A percentile compares a stretch with the other conserved stretches of the same genome.
These are phyloP conservation scores for Artemisia tridentata DNA, from an alignment of 129 eudicot species.

Conservation along the genomic window DNA sequence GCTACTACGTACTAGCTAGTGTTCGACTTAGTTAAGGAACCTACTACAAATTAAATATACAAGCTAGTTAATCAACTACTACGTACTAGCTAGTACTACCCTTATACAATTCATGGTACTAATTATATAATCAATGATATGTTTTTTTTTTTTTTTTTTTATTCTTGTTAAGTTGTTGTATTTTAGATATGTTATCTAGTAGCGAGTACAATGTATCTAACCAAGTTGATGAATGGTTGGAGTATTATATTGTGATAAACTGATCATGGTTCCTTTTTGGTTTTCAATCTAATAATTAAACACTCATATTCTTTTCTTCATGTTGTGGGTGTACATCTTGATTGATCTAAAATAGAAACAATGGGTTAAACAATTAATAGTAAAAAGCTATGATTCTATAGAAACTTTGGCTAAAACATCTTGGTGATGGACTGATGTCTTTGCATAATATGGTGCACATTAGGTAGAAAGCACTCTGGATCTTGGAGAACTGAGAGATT, in stretches of 20 bases:
- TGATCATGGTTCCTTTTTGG: background rate
- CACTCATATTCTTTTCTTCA: background rate
- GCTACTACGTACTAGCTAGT: slow-evolving; percentile 5
- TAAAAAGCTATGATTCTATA: background rate
- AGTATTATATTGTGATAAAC: background rate
- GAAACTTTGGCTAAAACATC: background rate
- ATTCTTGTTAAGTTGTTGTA: too few species aligned
- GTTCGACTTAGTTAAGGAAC: slow-evolving; percentile 19
- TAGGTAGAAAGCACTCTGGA: slow-evolving; percentile 41
- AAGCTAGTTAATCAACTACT: background rate
- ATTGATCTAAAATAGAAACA: background rate
- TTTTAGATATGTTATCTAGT: too few species aligned
- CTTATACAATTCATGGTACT: slow-evolving; percentile 22
- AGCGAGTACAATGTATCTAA: slow-evolving; percentile 2
- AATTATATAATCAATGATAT: too few species aligned
- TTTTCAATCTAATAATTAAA: background rate
- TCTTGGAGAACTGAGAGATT: background rate
- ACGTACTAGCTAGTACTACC: slow-evolving; percentile 11
- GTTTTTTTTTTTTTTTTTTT: too few species aligned
- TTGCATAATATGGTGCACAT: slow-evolving; percentile 18
- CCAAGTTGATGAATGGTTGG: slow-evolving; percentile 28
- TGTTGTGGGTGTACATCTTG: background rate
- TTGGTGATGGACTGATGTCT: background rate
- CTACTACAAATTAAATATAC: too few species aligned
- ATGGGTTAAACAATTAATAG: background rate